These are phyloP conservation scores for Rostrohypoxylon terebratum DNA, from an alignment of 495 filamentous ascomycete genomes.

Conservation along the genomic window DNA sequence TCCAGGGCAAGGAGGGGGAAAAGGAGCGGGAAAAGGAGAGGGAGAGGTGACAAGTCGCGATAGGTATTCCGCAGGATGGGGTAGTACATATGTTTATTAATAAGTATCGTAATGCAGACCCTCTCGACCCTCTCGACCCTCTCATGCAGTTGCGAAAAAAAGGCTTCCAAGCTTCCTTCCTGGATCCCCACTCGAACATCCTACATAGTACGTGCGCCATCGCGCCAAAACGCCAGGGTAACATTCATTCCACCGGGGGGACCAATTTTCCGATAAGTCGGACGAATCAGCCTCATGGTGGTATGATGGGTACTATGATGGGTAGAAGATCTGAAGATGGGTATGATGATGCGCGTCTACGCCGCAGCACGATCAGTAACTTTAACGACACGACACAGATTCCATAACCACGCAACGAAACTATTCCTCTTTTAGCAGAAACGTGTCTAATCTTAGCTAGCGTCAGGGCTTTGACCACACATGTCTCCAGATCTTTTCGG, in stretches of 20 bases:
- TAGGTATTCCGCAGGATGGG: not conserved
- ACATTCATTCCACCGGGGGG: not conserved
- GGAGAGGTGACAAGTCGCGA: not conserved
- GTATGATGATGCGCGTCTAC: conserved; percentile 8
- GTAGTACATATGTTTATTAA: not conserved
- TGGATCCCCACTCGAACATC: not conserved
- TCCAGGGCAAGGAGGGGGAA: not conserved
- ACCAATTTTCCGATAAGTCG: not conserved
- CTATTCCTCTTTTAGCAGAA: too few relatives aligned
- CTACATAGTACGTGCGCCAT: too few relatives aligned
- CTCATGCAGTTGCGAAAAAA: not conserved
- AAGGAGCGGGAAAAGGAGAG: not conserved
- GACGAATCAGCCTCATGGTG: conserved; percentile 14
- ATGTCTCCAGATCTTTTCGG: too few relatives aligned
- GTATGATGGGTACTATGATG: too few relatives aligned
- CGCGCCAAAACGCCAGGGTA: too few relatives aligned
- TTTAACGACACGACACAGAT: too few relatives aligned
- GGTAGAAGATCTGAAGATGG: too few relatives aligned
- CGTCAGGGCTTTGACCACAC: too few relatives aligned
- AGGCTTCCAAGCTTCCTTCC: not conserved
- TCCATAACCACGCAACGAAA: too few relatives aligned
- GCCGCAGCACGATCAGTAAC: not conserved
- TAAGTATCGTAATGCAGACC: not conserved
- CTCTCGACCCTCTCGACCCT: too few relatives aligned
- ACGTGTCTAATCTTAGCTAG: too few relatives aligned